Base-by-base conservation (phyloP, 164 flowering plant genomes). In the Umbilicus rupestris region DNA sequence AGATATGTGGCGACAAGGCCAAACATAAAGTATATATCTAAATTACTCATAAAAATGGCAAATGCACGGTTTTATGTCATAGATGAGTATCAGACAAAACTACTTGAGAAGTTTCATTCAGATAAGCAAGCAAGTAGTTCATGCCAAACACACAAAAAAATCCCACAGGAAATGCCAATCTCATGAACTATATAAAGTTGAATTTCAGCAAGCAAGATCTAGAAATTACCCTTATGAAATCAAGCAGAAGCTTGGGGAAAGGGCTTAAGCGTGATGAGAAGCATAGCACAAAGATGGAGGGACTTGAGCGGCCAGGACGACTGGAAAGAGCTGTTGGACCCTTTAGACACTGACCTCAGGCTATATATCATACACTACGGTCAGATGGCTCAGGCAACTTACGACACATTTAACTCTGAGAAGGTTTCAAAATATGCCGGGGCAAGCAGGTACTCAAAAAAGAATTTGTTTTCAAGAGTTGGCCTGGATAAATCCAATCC, bases 381-480 rank as follows among this genome's bases (percentile, higher is more conserved):
- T 0, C 72, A 81, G 76, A 76, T 81, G 81, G 82, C 85, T 44
- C 83, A 85, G 50, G 81, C 87, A 5, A 67, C 85, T 0, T 81
- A 81, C 60, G 89, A 85, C 70, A 33, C 79, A 30, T 85, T 82
- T 76, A 77, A 75, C 64, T 7, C 75, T 7, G 70, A 78, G 39
- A 78, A 78, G 70, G 67, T 39, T 0, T 85, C 89, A 0, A 81
- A 69, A 29, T 77, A 31, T 39, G 80, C 79, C 0, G 89, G 87
- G 2, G 73, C 73, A 69, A 71, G 81, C 74, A 47, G 68, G 3
- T 85, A 74, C 41, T 62, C 78, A 0, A 75, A 50, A 69, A 37
- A 41, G 8, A 69, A 74, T 39, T 72, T 83, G 60, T 83, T 85
- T 72, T 22, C 72, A 1, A 75, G 67, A 35, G 76, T 79, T 15